These are phyloP conservation scores for Sclerotinia borealis DNA, from an alignment of 2,329 filamentous ascomycete species.

Conservation along the genomic window DNA sequence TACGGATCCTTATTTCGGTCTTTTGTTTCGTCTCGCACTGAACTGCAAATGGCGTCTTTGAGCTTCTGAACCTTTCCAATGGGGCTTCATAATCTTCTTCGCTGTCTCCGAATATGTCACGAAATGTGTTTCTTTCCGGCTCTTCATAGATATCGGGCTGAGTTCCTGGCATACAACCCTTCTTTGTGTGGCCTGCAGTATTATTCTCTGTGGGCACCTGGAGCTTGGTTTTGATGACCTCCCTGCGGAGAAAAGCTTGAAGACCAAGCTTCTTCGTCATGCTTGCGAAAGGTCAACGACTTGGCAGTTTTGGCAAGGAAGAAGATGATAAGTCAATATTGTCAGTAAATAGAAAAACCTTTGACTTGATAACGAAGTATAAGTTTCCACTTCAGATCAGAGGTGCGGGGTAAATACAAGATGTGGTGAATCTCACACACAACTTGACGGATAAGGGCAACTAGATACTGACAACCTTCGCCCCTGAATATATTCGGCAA, in stretches of 20 bases:
- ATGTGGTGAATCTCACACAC: neutral
- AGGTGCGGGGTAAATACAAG: neutral
- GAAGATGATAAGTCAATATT: neutral
- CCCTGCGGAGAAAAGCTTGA: conserved; percentile 12
- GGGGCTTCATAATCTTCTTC: conserved; percentile 2
- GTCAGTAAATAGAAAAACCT: neutral
- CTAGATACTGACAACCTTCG: neutral
- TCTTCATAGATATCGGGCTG: neutral
- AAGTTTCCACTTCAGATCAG: neutral
- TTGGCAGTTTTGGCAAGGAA: neutral
- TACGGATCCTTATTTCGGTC: neutral
- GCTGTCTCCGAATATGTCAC: neutral
- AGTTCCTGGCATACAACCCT: neutral
- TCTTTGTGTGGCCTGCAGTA: neutral
- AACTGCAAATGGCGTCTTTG: neutral
- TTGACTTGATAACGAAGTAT: neutral
- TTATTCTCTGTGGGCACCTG: neutral
- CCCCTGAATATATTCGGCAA: neutral
- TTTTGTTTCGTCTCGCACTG: neutral
- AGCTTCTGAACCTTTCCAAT: neutral
- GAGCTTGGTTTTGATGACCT: conserved; percentile 12
- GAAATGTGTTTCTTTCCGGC: neutral
- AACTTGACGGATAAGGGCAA: too few relatives aligned
- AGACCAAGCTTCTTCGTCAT: conserved; percentile 4
- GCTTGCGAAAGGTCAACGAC: neutral